Conservation (phyloP, 345 rosid genomes). For the Nephelium lappaceum region DNA sequence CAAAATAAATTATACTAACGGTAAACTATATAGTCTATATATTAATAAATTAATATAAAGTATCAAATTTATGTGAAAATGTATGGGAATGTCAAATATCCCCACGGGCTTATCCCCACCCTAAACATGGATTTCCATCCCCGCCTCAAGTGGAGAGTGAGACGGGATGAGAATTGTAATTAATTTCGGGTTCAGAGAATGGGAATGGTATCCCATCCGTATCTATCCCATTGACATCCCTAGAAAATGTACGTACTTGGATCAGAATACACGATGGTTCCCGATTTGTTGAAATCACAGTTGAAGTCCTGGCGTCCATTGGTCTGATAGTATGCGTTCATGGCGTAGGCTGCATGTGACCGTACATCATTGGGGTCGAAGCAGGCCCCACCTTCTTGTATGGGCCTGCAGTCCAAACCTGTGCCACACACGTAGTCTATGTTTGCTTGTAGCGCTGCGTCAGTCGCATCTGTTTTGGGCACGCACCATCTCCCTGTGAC, state of each 20-base stretch:
- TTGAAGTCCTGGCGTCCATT: slow-evolving; percentile 44
- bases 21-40: too few relatives aligned
- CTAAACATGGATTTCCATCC: too few relatives aligned
- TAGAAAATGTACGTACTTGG: slow-evolving; percentile 43
- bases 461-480: slow-evolving; percentile 42
- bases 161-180: too few relatives aligned
- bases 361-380: slow-evolving; percentile 52
- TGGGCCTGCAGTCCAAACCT: slow-evolving; percentile 53
- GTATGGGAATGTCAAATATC: too few relatives aligned
- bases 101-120: too few relatives aligned
- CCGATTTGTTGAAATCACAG: slow-evolving; percentile 62
- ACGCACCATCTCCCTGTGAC: slow-evolving; percentile 55
- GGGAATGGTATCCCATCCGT: too few relatives aligned
- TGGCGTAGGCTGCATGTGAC: slow-evolving; percentile 68
- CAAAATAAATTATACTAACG: too few relatives aligned
- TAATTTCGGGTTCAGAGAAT: too few relatives aligned
- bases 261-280: slow-evolving; percentile 44
- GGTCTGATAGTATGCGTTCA: slow-evolving; percentile 68
- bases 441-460: slow-evolving; percentile 58
- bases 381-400: slow-evolving; percentile 60
- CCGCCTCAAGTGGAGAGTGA: too few relatives aligned
- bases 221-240: too few relatives aligned
- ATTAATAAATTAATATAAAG: too few relatives aligned
- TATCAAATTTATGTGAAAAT: too few relatives aligned
- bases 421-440: slow-evolving; percentile 67